Evolutionary conservation across 192 early-diverging fungal species (phyloP).

Genomic region (Chytriomyces sp.): DNA sequence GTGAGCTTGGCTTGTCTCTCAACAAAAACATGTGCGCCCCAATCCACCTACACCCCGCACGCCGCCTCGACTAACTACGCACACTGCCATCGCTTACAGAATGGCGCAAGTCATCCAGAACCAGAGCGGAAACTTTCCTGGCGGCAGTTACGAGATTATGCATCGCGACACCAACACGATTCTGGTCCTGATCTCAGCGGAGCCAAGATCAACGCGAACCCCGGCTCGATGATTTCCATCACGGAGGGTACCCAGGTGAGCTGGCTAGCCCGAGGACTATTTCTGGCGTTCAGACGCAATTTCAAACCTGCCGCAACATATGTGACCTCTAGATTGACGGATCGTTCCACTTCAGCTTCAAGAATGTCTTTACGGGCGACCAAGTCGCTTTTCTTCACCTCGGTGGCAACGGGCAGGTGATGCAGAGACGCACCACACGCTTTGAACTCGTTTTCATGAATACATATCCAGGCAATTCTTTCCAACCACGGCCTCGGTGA

Average conservation of each 20-base stretch:
- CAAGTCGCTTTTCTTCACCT: neutral
- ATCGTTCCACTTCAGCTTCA: neutral
- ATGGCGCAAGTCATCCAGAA: neutral
- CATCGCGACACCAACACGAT: conserved; percentile 12
- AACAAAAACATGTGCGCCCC: too few species aligned
- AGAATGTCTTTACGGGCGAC: neutral
- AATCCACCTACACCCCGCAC: too few species aligned
- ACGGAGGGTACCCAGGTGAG: neutral
- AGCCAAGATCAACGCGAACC: conserved; percentile 2
- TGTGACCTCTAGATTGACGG: neutral
- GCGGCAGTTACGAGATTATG: conserved; percentile 1
- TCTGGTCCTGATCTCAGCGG: neutral
- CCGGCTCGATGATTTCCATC: neutral
- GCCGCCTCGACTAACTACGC: too few species aligned
- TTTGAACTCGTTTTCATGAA: too few species aligned
- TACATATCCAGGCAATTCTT: neutral
- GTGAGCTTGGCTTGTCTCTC: too few species aligned
- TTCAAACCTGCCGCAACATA: neutral
- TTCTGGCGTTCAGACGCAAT: too few species aligned
- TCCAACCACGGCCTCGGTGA: conserved; percentile 4
- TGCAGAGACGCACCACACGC: too few species aligned
- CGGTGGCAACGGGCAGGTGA: too few species aligned
- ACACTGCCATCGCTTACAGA: too few species aligned
- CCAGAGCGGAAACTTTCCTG: neutral
- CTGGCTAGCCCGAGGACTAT: too few species aligned